Evolutionary conservation across 495 filamentous ascomycete species (phyloP).

Genomic region (Xylaria castorea): DNA sequence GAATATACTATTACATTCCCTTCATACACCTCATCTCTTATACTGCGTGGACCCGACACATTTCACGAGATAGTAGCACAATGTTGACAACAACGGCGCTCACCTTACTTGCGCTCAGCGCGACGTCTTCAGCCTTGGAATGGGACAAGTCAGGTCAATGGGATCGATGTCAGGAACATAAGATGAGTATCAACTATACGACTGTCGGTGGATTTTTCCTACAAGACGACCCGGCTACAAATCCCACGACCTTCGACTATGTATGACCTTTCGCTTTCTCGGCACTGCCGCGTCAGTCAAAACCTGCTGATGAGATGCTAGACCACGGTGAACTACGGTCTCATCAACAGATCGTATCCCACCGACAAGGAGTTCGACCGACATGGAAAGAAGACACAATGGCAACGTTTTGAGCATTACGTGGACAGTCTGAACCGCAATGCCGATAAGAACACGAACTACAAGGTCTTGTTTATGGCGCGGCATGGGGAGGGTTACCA

Average conservation of each 20-base stretch:
- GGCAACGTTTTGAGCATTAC: slow-evolving; percentile 68
- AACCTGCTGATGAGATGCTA: slow-evolving; percentile 34
- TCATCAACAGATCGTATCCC: slow-evolving; percentile 65
- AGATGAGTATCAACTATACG: slow-evolving; percentile 61
- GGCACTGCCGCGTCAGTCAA: neutral
- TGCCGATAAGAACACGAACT: slow-evolving; percentile 56
- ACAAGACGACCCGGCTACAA: slow-evolving; percentile 70
- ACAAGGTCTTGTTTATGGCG: slow-evolving; percentile 72
- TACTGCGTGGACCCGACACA: neutral
- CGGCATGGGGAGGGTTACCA: slow-evolving; percentile 77
- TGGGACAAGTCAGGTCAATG: slow-evolving; percentile 28
- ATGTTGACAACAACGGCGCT: neutral
- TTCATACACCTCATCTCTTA: neutral
- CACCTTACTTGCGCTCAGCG: slow-evolving; percentile 29
- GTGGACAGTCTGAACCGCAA: slow-evolving; percentile 61
- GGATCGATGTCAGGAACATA: slow-evolving; percentile 28
- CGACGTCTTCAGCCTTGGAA: slow-evolving; percentile 28
- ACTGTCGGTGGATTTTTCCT: slow-evolving; percentile 73
- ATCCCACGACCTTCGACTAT: slow-evolving; percentile 70
- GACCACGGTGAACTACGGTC: slow-evolving; percentile 70
- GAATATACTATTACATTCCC: neutral
- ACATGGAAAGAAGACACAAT: slow-evolving; percentile 59
- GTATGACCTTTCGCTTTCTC: slow-evolving; percentile 44
- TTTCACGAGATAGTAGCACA: neutral
- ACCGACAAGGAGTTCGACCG: slow-evolving; percentile 51